A percentile compares a stretch with the other conserved stretches of the same genome.
Evolutionary conservation across 306 rosid genomes (phyloP).

Genomic region (Castanospermum australe): DNA sequence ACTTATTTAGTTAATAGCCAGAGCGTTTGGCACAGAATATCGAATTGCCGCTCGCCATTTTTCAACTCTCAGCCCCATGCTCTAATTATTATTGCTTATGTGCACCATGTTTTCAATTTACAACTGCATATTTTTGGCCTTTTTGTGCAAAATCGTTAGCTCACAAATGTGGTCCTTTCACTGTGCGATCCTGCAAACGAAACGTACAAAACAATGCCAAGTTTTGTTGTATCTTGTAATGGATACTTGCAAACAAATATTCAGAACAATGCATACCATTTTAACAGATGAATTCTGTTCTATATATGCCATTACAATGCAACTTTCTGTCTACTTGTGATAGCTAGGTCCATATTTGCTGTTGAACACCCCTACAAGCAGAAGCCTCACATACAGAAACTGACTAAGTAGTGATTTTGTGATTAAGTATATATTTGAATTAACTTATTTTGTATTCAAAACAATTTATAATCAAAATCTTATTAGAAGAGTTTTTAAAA

Average conservation of each 20-base stretch:
- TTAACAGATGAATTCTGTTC: no score
- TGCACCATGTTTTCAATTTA: not conserved
- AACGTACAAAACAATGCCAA: not conserved
- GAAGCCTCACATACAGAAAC: conserved; percentile 33
- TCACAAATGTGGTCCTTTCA: no score
- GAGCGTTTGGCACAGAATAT: no score
- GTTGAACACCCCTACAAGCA: conserved; percentile 38
- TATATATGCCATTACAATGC: not conserved
- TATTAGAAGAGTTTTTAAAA: no score
- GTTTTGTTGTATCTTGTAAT: not conserved
- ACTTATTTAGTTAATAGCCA: no score
- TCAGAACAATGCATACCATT: not conserved
- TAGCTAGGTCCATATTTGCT: conserved; percentile 32
- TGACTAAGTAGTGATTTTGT: conserved; percentile 41
- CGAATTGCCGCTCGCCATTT: no score
- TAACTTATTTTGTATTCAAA: no score
- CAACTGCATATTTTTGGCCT: not conserved
- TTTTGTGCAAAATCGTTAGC: not conserved
- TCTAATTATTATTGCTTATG: no score
- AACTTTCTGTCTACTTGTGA: not conserved
- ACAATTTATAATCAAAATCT: no score
- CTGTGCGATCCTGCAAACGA: not conserved
- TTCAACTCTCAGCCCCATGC: no score
- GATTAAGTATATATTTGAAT: no score
- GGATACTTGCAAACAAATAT: not conserved